phyloP scores from a whole-genome alignment of 495 filamentous ascomycete genomes.

The Tuber aestivum region DNA sequence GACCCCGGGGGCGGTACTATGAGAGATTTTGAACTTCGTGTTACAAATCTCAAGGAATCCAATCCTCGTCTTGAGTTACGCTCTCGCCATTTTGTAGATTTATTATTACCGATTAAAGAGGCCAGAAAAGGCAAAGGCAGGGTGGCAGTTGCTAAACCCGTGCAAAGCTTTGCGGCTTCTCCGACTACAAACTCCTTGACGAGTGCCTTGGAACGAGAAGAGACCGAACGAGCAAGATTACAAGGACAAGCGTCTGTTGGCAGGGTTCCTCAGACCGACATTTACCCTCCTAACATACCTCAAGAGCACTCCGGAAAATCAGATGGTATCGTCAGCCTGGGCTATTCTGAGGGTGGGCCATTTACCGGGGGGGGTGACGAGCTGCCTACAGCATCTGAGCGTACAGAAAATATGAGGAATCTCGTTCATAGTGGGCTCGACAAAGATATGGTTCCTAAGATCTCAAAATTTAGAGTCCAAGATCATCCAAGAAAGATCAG shows the following conservation, averaged over 20 bases:
- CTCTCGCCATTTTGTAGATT: neutral
- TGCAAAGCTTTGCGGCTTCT: slow-evolving; percentile 16
- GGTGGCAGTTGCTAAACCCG: slow-evolving; percentile 9
- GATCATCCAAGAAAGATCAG: neutral
- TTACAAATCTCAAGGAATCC: neutral
- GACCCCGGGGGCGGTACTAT: neutral
- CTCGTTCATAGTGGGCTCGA: neutral
- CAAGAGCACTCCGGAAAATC: neutral
- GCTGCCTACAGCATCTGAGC: neutral
- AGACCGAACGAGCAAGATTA: neutral
- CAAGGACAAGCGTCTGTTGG: neutral
- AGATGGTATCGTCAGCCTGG: neutral
- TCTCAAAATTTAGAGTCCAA: neutral
- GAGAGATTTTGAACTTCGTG: neutral
- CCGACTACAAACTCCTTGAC: neutral
- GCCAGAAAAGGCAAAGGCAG: slow-evolving; percentile 14
- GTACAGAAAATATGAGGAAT: neutral
- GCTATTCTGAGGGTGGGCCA: neutral
- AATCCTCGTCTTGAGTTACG: neutral
- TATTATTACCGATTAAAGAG: slow-evolving; percentile 2
- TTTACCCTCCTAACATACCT: neutral
- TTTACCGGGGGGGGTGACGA: neutral
- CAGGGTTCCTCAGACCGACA: neutral
- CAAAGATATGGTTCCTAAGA: neutral
- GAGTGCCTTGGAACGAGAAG: neutral